A percentile compares a stretch with the other conserved stretches of the same genome.
Conservation (phyloP, 148 eudicot genomes). For the Linanthus parryae region DNA sequence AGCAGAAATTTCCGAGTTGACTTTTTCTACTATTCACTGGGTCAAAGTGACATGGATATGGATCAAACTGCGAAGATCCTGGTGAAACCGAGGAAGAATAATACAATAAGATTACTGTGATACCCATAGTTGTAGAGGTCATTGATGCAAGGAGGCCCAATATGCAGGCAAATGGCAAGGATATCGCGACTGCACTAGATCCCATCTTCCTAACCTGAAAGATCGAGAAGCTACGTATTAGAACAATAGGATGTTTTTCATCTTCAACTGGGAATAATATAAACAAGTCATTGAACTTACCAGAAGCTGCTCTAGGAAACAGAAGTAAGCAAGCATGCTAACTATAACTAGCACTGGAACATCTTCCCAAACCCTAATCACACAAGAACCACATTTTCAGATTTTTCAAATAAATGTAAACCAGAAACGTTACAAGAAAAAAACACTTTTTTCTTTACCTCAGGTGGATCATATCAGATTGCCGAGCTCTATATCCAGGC, state of each 20-base stretch:
- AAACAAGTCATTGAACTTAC: slow-evolving; percentile 32
- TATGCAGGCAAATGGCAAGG: slow-evolving; percentile 94
- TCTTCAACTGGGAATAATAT: background rate
- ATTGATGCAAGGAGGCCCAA: slow-evolving; percentile 94
- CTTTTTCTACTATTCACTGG: too few relatives aligned
- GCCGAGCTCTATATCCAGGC: slow-evolving; percentile 33
- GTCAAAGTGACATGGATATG: too few relatives aligned
- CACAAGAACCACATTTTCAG: background rate
- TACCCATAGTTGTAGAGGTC: slow-evolving; percentile 96
- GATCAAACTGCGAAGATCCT: too few relatives aligned
- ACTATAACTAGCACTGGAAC: slow-evolving; percentile 90
- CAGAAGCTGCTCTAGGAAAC: slow-evolving; percentile 94
- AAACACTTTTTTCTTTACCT: slow-evolving; percentile 46
- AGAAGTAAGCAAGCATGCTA: slow-evolving; percentile 94
- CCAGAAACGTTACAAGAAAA: background rate
- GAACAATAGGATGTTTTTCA: slow-evolving; percentile 3
- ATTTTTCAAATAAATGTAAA: background rate
- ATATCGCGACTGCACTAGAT: slow-evolving; percentile 88
- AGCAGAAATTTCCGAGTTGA: too few relatives aligned
- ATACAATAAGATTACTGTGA: too few relatives aligned
- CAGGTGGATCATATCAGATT: slow-evolving; percentile 37
- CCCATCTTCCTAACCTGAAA: slow-evolving; percentile 67
- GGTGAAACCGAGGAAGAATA: too few relatives aligned
- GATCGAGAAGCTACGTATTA: background rate
- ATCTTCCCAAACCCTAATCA: slow-evolving; percentile 89